Evolutionary conservation across 768 basidiomycete genomes (phyloP).

Genomic region (button mushroom (Agaricus bisporus)): DNA sequence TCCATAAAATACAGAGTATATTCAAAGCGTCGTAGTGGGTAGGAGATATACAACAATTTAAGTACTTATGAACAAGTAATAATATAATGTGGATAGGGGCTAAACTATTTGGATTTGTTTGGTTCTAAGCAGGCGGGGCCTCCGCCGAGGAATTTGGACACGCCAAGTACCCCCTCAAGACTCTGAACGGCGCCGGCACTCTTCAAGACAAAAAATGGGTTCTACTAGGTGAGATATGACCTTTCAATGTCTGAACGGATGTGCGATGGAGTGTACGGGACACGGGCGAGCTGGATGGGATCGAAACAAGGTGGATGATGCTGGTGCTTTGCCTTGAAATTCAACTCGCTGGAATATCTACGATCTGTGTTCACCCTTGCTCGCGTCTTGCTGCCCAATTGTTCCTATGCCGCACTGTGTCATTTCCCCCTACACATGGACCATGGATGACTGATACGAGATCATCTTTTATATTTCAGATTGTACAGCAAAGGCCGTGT

Average conservation of each 20-base stretch:
- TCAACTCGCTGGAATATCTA: background rate
- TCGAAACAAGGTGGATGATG: constrained; percentile 24
- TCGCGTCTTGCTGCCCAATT: background rate
- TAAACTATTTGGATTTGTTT: constrained; percentile 7
- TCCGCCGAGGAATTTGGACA: constrained; percentile 4
- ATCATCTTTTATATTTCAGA: constrained; percentile 37
- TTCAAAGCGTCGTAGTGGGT: background rate
- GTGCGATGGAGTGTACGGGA: constrained; percentile 13
- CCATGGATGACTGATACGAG: constrained; percentile 13
- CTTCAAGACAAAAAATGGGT: constrained; percentile 61
- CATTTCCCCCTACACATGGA: constrained; percentile 1
- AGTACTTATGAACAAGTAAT: background rate
- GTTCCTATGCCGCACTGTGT: background rate
- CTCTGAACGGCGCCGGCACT: constrained; percentile 39
- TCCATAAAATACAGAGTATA: background rate
- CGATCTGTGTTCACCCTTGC: constrained; percentile 3
- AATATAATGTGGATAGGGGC: background rate
- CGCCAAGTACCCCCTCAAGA: constrained; percentile 29
- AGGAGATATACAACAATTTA: no score
- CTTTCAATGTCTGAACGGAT: constrained; percentile 15
- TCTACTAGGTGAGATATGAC: constrained; percentile 65
- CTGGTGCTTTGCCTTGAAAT: constrained; percentile 4
- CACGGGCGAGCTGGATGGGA: constrained; percentile 41
- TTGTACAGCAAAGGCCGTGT: constrained; percentile 96
- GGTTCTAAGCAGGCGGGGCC: background rate